phyloP scores from a whole-genome alignment of 106 monocot genomes.

The Cymbidium sinense region DNA sequence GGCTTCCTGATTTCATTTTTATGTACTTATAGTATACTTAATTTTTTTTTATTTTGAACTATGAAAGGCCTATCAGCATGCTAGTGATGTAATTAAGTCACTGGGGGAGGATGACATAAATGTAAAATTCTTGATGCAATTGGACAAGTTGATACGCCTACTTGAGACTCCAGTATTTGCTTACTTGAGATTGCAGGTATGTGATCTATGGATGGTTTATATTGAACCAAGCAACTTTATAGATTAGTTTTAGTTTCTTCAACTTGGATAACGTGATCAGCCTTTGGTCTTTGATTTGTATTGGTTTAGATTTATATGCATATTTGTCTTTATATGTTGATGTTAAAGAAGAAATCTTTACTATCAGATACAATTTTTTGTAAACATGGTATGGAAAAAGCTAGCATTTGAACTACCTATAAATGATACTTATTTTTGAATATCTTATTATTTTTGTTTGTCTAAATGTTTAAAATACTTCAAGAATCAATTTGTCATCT shows the following conservation, averaged over 20 bases:
- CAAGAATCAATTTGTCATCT: neutral
- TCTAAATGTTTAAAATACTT: neutral
- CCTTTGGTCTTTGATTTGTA: neutral
- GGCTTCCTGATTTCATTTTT: neutral
- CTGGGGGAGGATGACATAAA: slow-evolving; percentile 92
- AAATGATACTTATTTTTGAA: neutral
- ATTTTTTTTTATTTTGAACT: neutral
- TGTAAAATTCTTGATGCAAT: slow-evolving; percentile 84
- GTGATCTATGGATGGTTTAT: neutral
- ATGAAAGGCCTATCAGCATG: slow-evolving; percentile 84
- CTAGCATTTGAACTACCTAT: neutral
- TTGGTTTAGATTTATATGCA: neutral
- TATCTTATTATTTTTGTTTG: neutral
- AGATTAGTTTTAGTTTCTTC: neutral
- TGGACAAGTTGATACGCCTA: slow-evolving; percentile 89
- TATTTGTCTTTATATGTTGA: neutral
- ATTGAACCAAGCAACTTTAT: neutral
- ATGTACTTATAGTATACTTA: neutral
- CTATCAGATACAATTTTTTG: neutral
- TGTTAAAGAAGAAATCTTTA: neutral
- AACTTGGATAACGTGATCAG: neutral
- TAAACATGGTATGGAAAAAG: neutral
- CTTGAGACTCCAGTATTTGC: slow-evolving; percentile 93
- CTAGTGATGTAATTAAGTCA: slow-evolving; percentile 78
- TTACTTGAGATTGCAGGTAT: slow-evolving; percentile 94